Evolutionary conservation across 805 yeast genomes (phyloP).

Genomic region (Starmerella vaccinii): DNA sequence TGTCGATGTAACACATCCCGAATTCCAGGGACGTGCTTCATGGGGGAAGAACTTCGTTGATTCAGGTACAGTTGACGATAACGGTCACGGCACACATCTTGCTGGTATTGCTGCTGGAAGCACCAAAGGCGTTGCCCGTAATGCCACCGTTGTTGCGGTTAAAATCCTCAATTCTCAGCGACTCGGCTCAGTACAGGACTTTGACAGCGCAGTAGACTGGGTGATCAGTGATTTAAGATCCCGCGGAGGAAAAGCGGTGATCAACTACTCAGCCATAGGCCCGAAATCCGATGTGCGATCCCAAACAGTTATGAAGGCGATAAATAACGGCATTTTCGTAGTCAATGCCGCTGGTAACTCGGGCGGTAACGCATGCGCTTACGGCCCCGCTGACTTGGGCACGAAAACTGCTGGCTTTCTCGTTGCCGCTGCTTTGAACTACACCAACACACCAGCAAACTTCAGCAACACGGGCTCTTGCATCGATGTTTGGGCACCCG

Average conservation of each 20-base stretch:
- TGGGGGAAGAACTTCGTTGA: constrained; percentile 79
- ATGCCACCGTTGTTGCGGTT: constrained; percentile 68
- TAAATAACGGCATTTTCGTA: constrained; percentile 25
- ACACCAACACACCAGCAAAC: constrained; percentile 54
- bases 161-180: constrained; percentile 60
- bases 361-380: constrained; percentile 62
- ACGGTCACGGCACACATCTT: constrained; percentile 94
- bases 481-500: constrained; percentile 78
- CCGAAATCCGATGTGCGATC: constrained; percentile 23
- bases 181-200: constrained; percentile 42
- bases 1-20: constrained; percentile 60
- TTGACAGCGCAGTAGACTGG: constrained; percentile 31
- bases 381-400: constrained; percentile 77
- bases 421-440: constrained; percentile 82
- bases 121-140: constrained; percentile 74
- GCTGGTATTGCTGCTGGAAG: constrained; percentile 89
- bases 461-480: constrained; percentile 94
- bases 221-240: constrained; percentile 24
- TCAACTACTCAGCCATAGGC: constrained; percentile 26
- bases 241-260: constrained; percentile 24
- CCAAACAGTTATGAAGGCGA: constrained; percentile 23
- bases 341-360: constrained; percentile 52
- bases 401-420: constrained; percentile 45
- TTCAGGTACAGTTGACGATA: constrained; percentile 70
- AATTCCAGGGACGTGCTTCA: constrained; percentile 71